Evolutionary conservation across 371 early-diverging fungal genomes (phyloP).

Genomic region (Mucor ambiguus): DNA sequence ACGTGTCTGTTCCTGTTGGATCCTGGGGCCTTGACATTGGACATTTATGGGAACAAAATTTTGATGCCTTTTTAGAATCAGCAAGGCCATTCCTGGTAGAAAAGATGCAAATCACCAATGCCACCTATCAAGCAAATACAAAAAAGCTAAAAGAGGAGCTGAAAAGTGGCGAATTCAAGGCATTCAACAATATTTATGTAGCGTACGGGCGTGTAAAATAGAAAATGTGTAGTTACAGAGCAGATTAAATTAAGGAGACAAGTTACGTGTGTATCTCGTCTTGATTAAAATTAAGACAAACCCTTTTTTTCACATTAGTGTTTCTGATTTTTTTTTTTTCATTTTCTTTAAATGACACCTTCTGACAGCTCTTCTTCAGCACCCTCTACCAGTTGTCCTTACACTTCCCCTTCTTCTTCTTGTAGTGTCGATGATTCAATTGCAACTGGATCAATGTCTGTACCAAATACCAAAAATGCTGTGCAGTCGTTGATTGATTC

Average conservation of each 20-base stretch:
- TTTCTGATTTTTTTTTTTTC: background rate
- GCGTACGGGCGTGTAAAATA: constrained; percentile 13
- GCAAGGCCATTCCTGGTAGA: constrained; percentile 14
- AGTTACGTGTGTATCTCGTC: background rate
- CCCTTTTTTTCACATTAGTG: background rate
- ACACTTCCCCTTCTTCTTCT: background rate
- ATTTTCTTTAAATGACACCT: background rate
- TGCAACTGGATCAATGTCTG: background rate
- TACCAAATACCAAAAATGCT: background rate
- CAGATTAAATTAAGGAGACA: background rate
- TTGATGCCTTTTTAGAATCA: constrained; percentile 12
- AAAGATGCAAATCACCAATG: constrained; percentile 2
- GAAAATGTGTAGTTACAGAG: too few species aligned
- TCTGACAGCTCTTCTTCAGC: background rate
- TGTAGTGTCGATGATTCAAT: background rate
- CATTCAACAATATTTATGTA: constrained; percentile 24
- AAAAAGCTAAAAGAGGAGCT: constrained; percentile 10
- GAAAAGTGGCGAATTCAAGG: constrained; percentile 2
- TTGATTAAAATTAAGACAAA: background rate
- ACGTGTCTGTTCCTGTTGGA: constrained; percentile 27
- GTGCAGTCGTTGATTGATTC: background rate
- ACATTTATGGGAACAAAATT: constrained; percentile 22
- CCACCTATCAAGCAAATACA: constrained; percentile 1
- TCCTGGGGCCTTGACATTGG: constrained; percentile 31
- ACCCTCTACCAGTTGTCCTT: background rate